These are phyloP conservation scores for Penicillium sclerotiorum DNA, from an alignment of 2,329 filamentous ascomycete genomes.

Conservation along the genomic window DNA sequence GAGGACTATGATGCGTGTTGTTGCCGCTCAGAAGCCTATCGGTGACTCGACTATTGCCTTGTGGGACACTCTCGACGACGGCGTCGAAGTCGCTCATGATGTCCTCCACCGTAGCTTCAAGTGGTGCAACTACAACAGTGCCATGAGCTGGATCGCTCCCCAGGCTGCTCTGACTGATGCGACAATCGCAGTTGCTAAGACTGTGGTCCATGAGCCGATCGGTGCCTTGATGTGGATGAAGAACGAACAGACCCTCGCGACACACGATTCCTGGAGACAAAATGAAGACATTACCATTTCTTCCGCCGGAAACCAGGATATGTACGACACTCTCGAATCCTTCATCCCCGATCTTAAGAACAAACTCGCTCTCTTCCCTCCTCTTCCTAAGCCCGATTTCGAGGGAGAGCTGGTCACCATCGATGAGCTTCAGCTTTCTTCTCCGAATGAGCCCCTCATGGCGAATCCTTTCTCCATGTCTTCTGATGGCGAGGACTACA, in stretches of 20 bases:
- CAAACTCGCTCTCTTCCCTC: conserved; percentile 1
- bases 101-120: conserved; percentile 6
- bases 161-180: conserved; percentile 3
- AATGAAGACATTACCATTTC: conserved; percentile 1
- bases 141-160: conserved; percentile 6
- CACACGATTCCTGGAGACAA: conserved; percentile 1
- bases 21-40: conserved; percentile 4
- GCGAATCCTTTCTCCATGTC: conserved; percentile 3
- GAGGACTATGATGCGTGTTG: conserved; percentile 2
- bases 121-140: conserved; percentile 6
- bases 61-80: conserved; percentile 5
- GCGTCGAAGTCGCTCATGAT: background rate
- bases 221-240: conserved; percentile 9
- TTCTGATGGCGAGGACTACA: conserved; percentile 2
- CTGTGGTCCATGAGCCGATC: conserved; percentile 1
- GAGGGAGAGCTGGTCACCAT: background rate
- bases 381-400: background rate
- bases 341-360: conserved; percentile 1
- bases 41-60: conserved; percentile 4
- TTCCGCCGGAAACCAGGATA: background rate
- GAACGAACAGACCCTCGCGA: conserved; percentile 1
- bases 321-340: background rate
- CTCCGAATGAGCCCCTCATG: conserved; percentile 4
- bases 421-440: background rate
- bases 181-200: background rate